Percentiles rank a stretch among this genome's conserved stretches.
These are phyloP conservation scores for Exophiala spinifera DNA, from an alignment of 2,329 filamentous ascomycete genomes.

Conservation along the genomic window DNA sequence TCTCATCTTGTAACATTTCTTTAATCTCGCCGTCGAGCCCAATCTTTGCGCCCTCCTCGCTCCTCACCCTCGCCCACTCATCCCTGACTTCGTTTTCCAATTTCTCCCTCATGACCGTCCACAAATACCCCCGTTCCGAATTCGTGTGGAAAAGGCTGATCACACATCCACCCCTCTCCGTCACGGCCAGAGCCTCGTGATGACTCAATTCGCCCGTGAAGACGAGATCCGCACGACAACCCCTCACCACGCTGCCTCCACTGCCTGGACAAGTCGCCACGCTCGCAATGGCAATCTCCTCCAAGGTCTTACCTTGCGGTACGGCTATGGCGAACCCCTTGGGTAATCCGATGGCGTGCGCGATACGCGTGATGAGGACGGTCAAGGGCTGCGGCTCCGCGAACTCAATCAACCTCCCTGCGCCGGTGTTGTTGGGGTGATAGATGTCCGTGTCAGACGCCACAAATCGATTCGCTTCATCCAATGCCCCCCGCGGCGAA, in stretches of 20 bases:
- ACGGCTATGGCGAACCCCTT: constrained; percentile 63
- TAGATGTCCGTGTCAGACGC: constrained; percentile 36
- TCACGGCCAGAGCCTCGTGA: constrained; percentile 83
- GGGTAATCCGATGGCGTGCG: constrained; percentile 62
- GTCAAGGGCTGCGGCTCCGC: constrained; percentile 51
- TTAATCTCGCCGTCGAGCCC: constrained; percentile 39
- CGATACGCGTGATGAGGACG: constrained; percentile 61
- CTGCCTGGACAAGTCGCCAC: constrained; percentile 89
- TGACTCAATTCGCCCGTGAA: constrained; percentile 94
- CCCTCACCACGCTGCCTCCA: constrained; percentile 63
- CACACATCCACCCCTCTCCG: constrained; percentile 77
- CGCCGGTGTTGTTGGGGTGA: constrained; percentile 50
- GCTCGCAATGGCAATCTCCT: constrained; percentile 58
- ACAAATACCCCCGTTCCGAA: constrained; percentile 80
- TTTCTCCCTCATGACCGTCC: constrained; percentile 64
- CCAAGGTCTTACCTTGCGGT: constrained; percentile 55
- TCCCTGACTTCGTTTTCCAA: constrained; percentile 58
- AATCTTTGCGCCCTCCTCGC: constrained; percentile 39
- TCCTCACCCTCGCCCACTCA: constrained; percentile 52
- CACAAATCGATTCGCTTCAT: constrained; percentile 27
- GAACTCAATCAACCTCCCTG: constrained; percentile 61
- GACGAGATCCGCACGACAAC: constrained; percentile 64
- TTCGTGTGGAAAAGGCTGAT: constrained; percentile 90
- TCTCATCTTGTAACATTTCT: constrained; percentile 52
- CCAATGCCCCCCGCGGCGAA: constrained; percentile 39